Percentiles rank a stretch among this genome's conserved stretches.
Conservation (phyloP, 306 rosid genomes). For the Ormosia emarginata region DNA sequence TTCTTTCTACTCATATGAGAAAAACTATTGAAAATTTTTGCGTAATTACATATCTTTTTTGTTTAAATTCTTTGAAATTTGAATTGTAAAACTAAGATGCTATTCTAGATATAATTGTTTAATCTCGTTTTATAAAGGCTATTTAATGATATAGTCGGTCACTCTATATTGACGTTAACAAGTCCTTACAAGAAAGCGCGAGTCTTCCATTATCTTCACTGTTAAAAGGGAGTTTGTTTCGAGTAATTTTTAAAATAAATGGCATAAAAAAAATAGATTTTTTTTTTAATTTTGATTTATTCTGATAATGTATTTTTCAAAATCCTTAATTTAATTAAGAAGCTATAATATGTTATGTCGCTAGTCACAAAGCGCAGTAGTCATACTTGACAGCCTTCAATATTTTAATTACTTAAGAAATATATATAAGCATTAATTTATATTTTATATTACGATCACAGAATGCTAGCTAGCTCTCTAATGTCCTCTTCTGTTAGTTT, state of each 20-base stretch:
- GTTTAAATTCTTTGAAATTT: too few relatives aligned
- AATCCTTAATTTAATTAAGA: not conserved
- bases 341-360: not conserved
- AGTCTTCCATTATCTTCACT: not conserved
- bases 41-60: too few relatives aligned
- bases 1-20: not conserved
- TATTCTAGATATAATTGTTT: too few relatives aligned
- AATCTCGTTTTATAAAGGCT: not conserved
- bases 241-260: not conserved
- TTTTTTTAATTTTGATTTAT: not conserved
- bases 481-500: slow-evolving; percentile 18
- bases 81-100: too few relatives aligned
- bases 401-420: not conserved
- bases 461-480: not conserved
- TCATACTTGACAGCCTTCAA: not conserved
- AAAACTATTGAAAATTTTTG: too few relatives aligned
- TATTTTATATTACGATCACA: not conserved
- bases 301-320: not conserved
- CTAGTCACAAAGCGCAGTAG: not conserved
- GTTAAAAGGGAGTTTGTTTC: not conserved
- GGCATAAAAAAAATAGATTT: not conserved
- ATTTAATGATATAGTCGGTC: not conserved
- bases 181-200: not conserved
- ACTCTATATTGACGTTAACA: not conserved
- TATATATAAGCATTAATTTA: too few relatives aligned